These are phyloP conservation scores for Magnolia sinica DNA, from an alignment of 164 flowering plant genomes.

Conservation along the genomic window DNA sequence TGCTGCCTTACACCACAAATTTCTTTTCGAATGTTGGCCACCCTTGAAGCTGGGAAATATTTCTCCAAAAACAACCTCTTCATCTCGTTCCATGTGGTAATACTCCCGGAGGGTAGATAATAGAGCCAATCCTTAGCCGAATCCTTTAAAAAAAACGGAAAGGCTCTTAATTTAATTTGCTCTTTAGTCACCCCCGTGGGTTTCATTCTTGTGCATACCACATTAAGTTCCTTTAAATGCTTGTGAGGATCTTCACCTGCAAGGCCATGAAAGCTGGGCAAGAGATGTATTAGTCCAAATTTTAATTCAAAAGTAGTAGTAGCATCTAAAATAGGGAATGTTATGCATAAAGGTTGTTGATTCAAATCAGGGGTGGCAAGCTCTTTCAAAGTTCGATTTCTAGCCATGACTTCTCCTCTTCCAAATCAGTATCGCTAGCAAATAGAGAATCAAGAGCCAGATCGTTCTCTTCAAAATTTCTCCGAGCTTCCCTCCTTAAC, in stretches of 20 bases:
- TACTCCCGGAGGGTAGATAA: neutral
- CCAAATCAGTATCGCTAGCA: too few relatives aligned
- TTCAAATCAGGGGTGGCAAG: neutral
- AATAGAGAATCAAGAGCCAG: too few relatives aligned
- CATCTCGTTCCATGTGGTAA: neutral
- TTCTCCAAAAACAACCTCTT: neutral
- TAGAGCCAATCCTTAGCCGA: neutral
- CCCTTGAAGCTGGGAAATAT: neutral
- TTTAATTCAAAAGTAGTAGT: neutral
- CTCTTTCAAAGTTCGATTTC: neutral
- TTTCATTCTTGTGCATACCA: too few relatives aligned
- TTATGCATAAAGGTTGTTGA: too few relatives aligned
- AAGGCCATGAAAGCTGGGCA: neutral
- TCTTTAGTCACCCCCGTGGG: neutral
- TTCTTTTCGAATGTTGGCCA: too few relatives aligned
- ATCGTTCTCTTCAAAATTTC: too few relatives aligned
- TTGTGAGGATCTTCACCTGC: conserved; percentile 1
- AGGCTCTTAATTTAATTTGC: neutral
- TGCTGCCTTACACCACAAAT: too few relatives aligned
- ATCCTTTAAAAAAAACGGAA: neutral
- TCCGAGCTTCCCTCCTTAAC: neutral
- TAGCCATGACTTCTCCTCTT: neutral
- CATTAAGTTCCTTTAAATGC: neutral
- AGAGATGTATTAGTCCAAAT: neutral
- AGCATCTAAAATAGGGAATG: too few relatives aligned